phyloP scores from a whole-genome alignment of 2,329 filamentous ascomycete genomes.

The Helotiales sp. region DNA sequence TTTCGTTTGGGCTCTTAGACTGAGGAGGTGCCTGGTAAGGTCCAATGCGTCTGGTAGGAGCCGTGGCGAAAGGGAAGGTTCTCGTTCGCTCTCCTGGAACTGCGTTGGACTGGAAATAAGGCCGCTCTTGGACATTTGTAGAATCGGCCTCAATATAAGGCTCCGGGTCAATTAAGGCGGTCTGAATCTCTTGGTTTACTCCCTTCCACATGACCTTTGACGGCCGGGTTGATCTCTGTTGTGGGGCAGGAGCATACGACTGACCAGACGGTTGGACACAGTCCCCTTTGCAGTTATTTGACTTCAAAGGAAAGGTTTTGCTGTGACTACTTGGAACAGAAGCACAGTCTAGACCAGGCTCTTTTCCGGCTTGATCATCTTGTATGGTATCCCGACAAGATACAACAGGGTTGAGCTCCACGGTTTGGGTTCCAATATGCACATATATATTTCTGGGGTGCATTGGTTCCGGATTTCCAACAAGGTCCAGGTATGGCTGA shows the following conservation, averaged over 20 bases:
- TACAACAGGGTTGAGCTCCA: not conserved
- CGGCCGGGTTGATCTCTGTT: conserved; percentile 9
- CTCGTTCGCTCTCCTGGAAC: conserved; percentile 14
- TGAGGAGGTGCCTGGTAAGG: conserved; percentile 2
- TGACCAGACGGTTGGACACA: not conserved
- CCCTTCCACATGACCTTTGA: conserved; percentile 17
- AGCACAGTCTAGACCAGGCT: conserved; percentile 2
- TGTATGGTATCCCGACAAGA: conserved; percentile 2
- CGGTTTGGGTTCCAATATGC: conserved; percentile 21
- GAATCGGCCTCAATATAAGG: not conserved
- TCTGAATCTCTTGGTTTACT: conserved; percentile 15
- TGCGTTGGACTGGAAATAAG: conserved; percentile 1
- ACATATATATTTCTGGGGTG: not conserved
- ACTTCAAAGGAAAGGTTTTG: conserved; percentile 20
- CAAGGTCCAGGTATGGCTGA: not conserved
- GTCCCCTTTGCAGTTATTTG: conserved; percentile 16
- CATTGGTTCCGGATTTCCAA: not conserved
- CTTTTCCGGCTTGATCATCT: not conserved
- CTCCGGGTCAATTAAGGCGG: not conserved
- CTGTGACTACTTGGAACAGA: conserved; percentile 8
- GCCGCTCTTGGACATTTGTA: not conserved
- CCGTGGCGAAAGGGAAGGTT: conserved; percentile 13
- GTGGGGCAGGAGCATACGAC: not conserved
- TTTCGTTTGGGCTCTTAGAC: conserved; percentile 11
- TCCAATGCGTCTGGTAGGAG: not conserved